A percentile compares a stretch with the other conserved stretches of the same genome.
phyloP scores from a whole-genome alignment of 1,139 yeast genomes.

The Yamadazyma jaroonii region DNA sequence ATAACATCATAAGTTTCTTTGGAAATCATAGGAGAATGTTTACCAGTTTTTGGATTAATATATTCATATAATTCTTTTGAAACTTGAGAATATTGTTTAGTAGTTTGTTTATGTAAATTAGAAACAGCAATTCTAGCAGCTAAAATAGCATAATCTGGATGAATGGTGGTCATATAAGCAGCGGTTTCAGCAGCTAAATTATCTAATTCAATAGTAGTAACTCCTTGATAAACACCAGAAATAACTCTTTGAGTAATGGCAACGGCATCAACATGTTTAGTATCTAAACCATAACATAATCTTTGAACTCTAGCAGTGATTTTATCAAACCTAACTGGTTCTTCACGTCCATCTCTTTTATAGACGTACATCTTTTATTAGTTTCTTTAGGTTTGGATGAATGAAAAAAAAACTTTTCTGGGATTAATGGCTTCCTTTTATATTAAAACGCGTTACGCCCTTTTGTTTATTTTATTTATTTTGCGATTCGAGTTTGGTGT shows the following conservation, averaged over 20 bases:
- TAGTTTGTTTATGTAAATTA: slow-evolving; percentile 89
- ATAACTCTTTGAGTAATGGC: slow-evolving; percentile 87
- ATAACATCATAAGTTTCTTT: slow-evolving; percentile 66
- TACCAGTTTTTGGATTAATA: slow-evolving; percentile 69
- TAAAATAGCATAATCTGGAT: slow-evolving; percentile 91
- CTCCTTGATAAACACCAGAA: slow-evolving; percentile 94
- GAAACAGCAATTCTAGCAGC: slow-evolving; percentile 96
- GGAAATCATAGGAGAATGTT: slow-evolving; percentile 78
- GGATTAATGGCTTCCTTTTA: slow-evolving; percentile 1
- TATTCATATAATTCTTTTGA: slow-evolving; percentile 64
- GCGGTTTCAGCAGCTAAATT: slow-evolving; percentile 97
- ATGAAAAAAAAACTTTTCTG: neutral
- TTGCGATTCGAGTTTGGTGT: slow-evolving; percentile 5
- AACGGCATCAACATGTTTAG: slow-evolving; percentile 82
- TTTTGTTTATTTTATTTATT: slow-evolving; percentile 3
- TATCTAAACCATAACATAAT: slow-evolving; percentile 77
- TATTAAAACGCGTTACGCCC: slow-evolving; percentile 8
- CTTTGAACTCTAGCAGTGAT: slow-evolving; percentile 51
- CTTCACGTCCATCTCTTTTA: slow-evolving; percentile 76
- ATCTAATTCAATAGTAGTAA: slow-evolving; percentile 87
- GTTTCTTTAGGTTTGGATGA: neutral
- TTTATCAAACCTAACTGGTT: slow-evolving; percentile 78
- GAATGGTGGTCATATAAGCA: slow-evolving; percentile 94
- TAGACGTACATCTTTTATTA: slow-evolving; percentile 48
- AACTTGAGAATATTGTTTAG: slow-evolving; percentile 83